Base-by-base conservation (phyloP, 306 rosid genomes). In the Luffa aegyptiaca region DNA sequence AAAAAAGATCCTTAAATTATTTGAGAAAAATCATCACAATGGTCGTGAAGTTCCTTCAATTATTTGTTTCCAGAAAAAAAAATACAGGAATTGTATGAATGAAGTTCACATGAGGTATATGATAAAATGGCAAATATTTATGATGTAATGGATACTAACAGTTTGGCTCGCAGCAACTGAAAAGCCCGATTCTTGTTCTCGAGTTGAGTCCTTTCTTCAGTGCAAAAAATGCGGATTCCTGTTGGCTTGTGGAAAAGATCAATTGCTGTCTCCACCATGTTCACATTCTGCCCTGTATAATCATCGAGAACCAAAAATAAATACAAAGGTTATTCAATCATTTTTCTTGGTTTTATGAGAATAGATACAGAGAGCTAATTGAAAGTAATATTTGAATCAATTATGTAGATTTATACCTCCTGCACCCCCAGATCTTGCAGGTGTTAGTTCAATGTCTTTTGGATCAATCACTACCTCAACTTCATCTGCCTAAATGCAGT, bases 361-460 rank as follows among this genome's bases (percentile, higher is more conserved):
- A 57, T 18, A 33, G 52, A 57, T 55, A 18, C 33, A 55, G 46
- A 56, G 8, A 75, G 13, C 51, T 39, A 11, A 39, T 3, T 8
- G 37, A 41, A 18, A 56, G 59, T 33, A 49, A 73, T 31, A 26
- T 48, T 73, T 48, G 44, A 73, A 49, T 46, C 21, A 73, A 31
- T 26, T 33, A 14, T 12, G 45, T 49, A 81, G 72, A 77, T 78
- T 35, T 48, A 82, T 95, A 95, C 99, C 99, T 90, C 99, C 99
- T 64, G 99, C 99, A 75, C 99, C 99, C 80, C 99, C 97, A 45
- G 99, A 91, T 84, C 99, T 96, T 64, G 99, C 92, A 5, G 97
- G 90, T 62, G 96, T 88, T 75, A 95, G 90, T 83, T 95, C 99
- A 85, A 95, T 85, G 85, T 95, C 99, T 87, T 93, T 95, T 51